These are phyloP conservation scores for Pholiota adiposa DNA, from an alignment of 1,284 basidiomycete species.

Conservation along the genomic window DNA sequence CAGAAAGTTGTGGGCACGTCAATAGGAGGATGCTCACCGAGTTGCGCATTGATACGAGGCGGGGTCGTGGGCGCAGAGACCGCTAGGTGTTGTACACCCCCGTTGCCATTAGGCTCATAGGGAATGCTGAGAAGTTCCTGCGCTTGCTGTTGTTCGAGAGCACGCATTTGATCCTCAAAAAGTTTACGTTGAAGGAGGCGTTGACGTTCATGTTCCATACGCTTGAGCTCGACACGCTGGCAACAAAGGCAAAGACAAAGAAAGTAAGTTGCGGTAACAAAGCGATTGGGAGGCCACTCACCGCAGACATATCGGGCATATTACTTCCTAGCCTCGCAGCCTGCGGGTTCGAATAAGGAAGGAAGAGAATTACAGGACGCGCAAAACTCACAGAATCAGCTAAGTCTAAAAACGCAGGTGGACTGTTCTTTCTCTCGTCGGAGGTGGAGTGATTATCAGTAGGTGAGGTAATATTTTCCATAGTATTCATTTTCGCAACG, in stretches of 20 bases:
- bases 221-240: conserved; percentile 89
- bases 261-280: conserved; percentile 5
- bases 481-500: conserved; percentile 66
- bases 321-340: conserved; percentile 82
- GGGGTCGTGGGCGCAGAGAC: conserved; percentile 84
- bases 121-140: conserved; percentile 81
- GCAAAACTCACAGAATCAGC: conserved; percentile 78
- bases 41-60: conserved; percentile 70
- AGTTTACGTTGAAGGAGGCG: conserved; percentile 83
- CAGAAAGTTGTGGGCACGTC: conserved; percentile 52
- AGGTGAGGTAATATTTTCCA: conserved; percentile 71
- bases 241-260: conserved; percentile 1
- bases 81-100: conserved; percentile 66
- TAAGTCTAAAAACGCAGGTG: conserved; percentile 87
- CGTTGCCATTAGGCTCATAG: conserved; percentile 53
- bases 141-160: conserved; percentile 89
- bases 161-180: conserved; percentile 94
- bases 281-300: conserved; percentile 43
- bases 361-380: conserved; percentile 24
- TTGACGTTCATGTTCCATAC: conserved; percentile 88
- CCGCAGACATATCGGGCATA: conserved; percentile 80
- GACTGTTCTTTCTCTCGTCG: conserved; percentile 79
- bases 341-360: conserved; percentile 39
- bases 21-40: conserved; percentile 53
- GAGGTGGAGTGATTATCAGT: conserved; percentile 69